Base-by-base conservation (phyloP, 331 rosid genomes). In the Malus hybrid region DNA sequence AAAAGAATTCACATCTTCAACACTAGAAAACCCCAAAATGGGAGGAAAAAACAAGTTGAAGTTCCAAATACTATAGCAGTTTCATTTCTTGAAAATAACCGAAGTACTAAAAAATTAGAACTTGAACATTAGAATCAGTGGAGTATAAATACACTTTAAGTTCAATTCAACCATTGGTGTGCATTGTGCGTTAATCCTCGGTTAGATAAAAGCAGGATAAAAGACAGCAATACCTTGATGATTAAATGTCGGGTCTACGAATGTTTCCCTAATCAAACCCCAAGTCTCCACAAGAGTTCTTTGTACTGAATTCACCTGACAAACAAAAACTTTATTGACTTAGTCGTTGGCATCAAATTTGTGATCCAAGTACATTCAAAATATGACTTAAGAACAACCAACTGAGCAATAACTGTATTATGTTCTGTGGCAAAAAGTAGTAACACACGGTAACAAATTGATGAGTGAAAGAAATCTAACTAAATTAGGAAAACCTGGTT, bases 231-330 rank as follows among this genome's bases (percentile, higher is more conserved):
- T 82, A 94, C 99, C 99, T 94, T 91, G 99, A 85, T 94, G 92
- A 83, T 94, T 94, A 83, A 71, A 94, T 34, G 99, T 94, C 52
- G 99, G 99, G 66, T 94, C 97, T 34, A 94, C 82, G 28, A 94
- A 94, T 44, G 99, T 88, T 87, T 94, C 99, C 54, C 97, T 86
- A 73, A 94, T 91, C 80, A 94, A 87, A 81, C 99, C 95, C 99
- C 99, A 94, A 74, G 98, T 94, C 79, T 94, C 99, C 80, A 94
- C 96, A 48, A 94, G 95, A 76, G 99, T 94, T 85, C 99, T 89
- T 74, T 94, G 99, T 73, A 91, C 99, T 82, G 90, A 87, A 84
- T 94, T 94, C 85, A 94, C 99, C 99, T 94, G 74, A 14, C 76
- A 80, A 77, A 80, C 39, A 81, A 84, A 67, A 16, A 27, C 20